Percentiles rank a stretch among this genome's conserved stretches.
Evolutionary conservation across 805 yeast genomes (phyloP).

Genomic region (Grigorovia yakushimaensis): DNA sequence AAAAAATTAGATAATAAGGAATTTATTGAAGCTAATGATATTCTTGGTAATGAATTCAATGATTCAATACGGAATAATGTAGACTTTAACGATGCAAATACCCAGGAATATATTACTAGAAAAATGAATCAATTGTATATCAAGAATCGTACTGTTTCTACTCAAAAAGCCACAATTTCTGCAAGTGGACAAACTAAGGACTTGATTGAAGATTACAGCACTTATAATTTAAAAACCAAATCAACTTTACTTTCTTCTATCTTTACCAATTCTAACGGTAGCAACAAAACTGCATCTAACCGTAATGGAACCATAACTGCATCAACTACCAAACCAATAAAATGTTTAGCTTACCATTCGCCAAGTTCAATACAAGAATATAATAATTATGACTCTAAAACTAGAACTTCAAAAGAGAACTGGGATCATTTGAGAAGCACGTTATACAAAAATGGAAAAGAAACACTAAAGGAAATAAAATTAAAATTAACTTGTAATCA

Average conservation of each 20-base stretch:
- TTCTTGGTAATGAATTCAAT: conserved; percentile 21
- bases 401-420: conserved; percentile 24
- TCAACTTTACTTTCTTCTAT: neutral
- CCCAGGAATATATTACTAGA: conserved; percentile 16
- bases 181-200: neutral
- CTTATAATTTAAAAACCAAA: neutral
- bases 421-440: conserved; percentile 17
- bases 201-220: neutral
- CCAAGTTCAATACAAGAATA: conserved; percentile 28
- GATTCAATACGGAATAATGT: conserved; percentile 16
- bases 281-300: neutral
- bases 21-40: conserved; percentile 10
- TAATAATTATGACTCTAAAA: conserved; percentile 22
- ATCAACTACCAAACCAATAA: neutral
- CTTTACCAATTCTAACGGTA: neutral
- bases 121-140: conserved; percentile 23
- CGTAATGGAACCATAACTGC: neutral
- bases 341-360: conserved; percentile 23
- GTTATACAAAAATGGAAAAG: conserved; percentile 19
- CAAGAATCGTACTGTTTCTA: neutral
- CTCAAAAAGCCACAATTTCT: neutral
- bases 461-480: conserved; percentile 14
- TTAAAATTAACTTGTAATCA: conserved; percentile 24
- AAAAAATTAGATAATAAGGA: conserved; percentile 7
- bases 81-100: conserved; percentile 11